A percentile compares a stretch with the other conserved stretches of the same genome.
These are phyloP conservation scores for Pezicula neosporulosa DNA, from an alignment of 2,329 filamentous ascomycete genomes.

Conservation along the genomic window DNA sequence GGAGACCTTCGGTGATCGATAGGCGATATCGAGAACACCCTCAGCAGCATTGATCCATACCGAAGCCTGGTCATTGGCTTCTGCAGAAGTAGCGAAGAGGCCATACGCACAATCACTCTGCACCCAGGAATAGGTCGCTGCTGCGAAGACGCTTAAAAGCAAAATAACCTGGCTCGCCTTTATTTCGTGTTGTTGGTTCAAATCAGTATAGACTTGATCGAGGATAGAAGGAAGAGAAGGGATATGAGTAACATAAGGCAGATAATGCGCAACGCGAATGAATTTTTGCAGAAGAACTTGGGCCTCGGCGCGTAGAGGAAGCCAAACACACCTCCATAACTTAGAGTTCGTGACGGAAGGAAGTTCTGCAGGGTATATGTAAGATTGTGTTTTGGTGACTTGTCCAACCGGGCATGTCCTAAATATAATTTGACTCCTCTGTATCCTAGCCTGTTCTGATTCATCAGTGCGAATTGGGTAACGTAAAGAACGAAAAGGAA, in stretches of 20 bases:
- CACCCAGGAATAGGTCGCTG: slow-evolving; percentile 5
- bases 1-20: slow-evolving; percentile 16
- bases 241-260: slow-evolving; percentile 10
- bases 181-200: slow-evolving; percentile 4
- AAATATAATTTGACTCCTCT: slow-evolving; percentile 4
- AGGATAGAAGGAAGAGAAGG: slow-evolving; percentile 9
- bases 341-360: neutral
- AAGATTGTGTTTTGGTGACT: slow-evolving; percentile 2
- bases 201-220: slow-evolving; percentile 4
- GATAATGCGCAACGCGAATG: slow-evolving; percentile 5
- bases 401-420: slow-evolving; percentile 9
- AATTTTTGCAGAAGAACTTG: slow-evolving; percentile 13
- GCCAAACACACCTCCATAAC: slow-evolving; percentile 10
- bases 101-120: slow-evolving; percentile 3
- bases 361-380: slow-evolving; percentile 3
- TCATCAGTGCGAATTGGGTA: neutral
- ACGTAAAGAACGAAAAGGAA: too few species aligned
- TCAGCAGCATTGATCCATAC: slow-evolving; percentile 28
- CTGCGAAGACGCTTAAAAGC: slow-evolving; percentile 8
- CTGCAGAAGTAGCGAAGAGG: slow-evolving; percentile 11
- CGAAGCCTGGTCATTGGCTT: slow-evolving; percentile 25
- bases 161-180: slow-evolving; percentile 4
- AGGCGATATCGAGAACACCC: slow-evolving; percentile 30
- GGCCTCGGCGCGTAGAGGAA: slow-evolving; percentile 9
- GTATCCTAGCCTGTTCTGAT: neutral